These are phyloP conservation scores for Torulaspora gathmanii DNA, from an alignment of 805 yeast species.

Conservation along the genomic window DNA sequence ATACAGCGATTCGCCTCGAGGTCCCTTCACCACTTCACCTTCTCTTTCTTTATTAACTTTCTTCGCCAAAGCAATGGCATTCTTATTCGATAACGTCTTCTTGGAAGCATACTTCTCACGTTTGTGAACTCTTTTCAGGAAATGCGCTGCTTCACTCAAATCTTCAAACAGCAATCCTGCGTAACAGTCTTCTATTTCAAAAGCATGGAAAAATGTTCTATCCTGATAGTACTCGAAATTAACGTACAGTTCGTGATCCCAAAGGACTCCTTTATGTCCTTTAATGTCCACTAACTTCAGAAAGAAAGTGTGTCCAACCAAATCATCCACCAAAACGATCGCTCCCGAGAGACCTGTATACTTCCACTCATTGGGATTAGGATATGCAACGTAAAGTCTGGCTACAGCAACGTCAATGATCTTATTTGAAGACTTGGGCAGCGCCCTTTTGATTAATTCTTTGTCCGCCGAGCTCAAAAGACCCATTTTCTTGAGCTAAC, in stretches of 20 bases:
- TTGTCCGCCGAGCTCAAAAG: constrained; percentile 58
- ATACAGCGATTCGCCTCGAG: constrained; percentile 35
- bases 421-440: constrained; percentile 85
- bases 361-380: constrained; percentile 74
- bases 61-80: constrained; percentile 76
- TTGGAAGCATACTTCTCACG: constrained; percentile 83
- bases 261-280: constrained; percentile 80
- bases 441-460: constrained; percentile 80
- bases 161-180: constrained; percentile 89
- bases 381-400: constrained; percentile 82
- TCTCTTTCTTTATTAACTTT: constrained; percentile 51
- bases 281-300: constrained; percentile 80
- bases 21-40: constrained; percentile 70
- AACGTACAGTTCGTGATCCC: constrained; percentile 95
- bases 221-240: constrained; percentile 90
- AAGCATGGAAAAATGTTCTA: constrained; percentile 88
- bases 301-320: constrained; percentile 91
- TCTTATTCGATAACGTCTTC: constrained; percentile 78
- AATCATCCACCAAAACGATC: constrained; percentile 77
- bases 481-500: constrained; percentile 33
- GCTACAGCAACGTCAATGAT: constrained; percentile 89
- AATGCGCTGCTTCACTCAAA: constrained; percentile 79
- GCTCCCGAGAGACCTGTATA: constrained; percentile 91
- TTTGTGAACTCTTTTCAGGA: constrained; percentile 67
- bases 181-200: constrained; percentile 85